Evolutionary conservation across 2,329 filamentous ascomycete species (phyloP).

Genomic region (Emmonsiellopsis sp.): DNA sequence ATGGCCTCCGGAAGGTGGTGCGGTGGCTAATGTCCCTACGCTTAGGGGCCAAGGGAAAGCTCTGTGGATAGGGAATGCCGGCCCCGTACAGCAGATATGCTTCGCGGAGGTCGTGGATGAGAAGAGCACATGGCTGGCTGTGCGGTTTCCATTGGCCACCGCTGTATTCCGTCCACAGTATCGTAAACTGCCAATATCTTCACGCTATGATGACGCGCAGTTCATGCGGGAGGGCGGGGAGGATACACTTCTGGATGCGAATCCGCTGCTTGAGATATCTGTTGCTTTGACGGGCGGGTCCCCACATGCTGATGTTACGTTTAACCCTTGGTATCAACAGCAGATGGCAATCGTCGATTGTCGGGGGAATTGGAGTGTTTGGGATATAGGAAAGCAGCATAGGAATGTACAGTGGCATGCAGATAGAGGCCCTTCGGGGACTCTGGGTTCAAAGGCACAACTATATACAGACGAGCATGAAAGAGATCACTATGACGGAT

Average conservation of each 20-base stretch:
- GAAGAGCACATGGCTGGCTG: constrained; percentile 39
- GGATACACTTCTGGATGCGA: constrained; percentile 36
- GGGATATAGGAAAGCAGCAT: constrained; percentile 30
- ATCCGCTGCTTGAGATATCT: constrained; percentile 38
- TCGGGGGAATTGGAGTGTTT: constrained; percentile 46
- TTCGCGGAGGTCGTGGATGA: constrained; percentile 40
- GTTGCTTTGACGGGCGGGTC: constrained; percentile 36
- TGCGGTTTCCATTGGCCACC: constrained; percentile 39
- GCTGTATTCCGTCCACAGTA: constrained; percentile 40
- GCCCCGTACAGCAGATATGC: constrained; percentile 46
- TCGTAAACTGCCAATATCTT: constrained; percentile 21
- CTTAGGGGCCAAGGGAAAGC: constrained; percentile 34
- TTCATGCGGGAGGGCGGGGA: constrained; percentile 11
- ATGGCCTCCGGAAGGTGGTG: constrained; percentile 10
- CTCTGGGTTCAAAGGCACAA: constrained; percentile 19
- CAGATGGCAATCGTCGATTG: constrained; percentile 49
- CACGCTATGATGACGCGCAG: constrained; percentile 11
- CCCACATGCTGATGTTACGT: constrained; percentile 46
- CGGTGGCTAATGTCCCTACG: constrained; percentile 22
- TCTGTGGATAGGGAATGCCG: constrained; percentile 41
- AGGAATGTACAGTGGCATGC: constrained; percentile 21
- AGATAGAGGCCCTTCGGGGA: constrained; percentile 21
- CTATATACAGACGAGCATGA: constrained; percentile 8
- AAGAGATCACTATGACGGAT: constrained; percentile 31
- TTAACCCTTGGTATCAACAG: constrained; percentile 52